Base-by-base conservation (phyloP, 2,329 filamentous ascomycete genomes). In the Exophiala viscosa region DNA sequence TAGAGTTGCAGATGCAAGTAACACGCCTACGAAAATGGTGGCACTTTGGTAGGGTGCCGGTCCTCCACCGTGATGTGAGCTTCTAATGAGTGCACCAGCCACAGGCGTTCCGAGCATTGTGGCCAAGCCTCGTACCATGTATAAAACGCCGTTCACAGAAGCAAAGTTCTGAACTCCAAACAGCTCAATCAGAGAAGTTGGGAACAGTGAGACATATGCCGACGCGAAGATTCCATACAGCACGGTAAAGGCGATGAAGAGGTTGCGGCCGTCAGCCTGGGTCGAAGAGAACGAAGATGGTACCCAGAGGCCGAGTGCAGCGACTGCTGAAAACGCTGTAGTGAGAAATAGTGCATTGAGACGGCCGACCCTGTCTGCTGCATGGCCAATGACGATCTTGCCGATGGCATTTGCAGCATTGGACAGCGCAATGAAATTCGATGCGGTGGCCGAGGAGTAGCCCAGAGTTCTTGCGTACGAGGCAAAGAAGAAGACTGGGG, bases 121-220 rank as follows among this genome's bases (percentile, higher is more conserved):
- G 0, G 66, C 68, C 14, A 69, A 57, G 1, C 69, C 69, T 35
- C 66, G 64, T 31, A 69, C 62, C 42, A 70, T 63, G 50, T 70
- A 70, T 48, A 71, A 47, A 1, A 68, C 61, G 2, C 68, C 67
- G 33, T 64, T 70, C 1, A 69, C 66, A 15, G 60, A 64, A 9
- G 67, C 66, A 33, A 69, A 68, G 31, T 69, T 54, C 48, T 68
- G 59, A n/a, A 65, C 59, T 6, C 68, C 68, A 43, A 71, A 71
- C 8, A 70, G 48, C 50, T 71, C 69, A 5, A 70, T 64, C 47
- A 71, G 48, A n/a, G 64, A 64, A 1, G 70, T 63, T 1, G 70
- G 69, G 39, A 72, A 72, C 2, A 72, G 58, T 13, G 66, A 65
- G 20, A 71, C 66, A 52, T 71, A 72, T 3, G 69, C 68, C 18